Percentiles rank a stretch among this genome's conserved stretches.
Evolutionary conservation across 192 early-diverging fungal genomes (phyloP).

Genomic region (Linnemannia exigua): DNA sequence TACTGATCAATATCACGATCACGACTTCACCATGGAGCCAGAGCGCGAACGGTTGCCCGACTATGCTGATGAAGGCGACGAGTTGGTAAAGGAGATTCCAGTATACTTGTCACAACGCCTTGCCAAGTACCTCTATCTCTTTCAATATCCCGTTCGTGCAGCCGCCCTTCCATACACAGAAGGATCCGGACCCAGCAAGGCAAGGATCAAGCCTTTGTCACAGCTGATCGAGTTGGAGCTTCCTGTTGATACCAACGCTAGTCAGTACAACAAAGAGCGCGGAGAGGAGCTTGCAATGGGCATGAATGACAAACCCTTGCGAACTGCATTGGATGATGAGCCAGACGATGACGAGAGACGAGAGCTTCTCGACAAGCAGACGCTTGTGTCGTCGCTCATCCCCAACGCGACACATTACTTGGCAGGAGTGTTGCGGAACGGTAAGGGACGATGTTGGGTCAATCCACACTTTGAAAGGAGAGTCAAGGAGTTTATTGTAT

Average conservation of each 20-base stretch:
- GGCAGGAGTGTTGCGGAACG: constrained; percentile 82
- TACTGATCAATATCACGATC: background rate
- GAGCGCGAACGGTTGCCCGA: constrained; percentile 35
- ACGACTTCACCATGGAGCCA: constrained; percentile 15
- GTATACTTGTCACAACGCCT: constrained; percentile 84
- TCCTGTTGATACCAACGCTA: constrained; percentile 77
- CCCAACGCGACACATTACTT: constrained; percentile 87
- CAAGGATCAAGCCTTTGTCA: constrained; percentile 89
- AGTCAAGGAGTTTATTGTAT: background rate
- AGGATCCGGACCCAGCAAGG: constrained; percentile 64
- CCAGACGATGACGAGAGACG: constrained; percentile 58
- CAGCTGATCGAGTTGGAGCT: constrained; percentile 89
- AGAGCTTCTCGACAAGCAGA: constrained; percentile 86
- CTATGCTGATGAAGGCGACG: constrained; percentile 69
- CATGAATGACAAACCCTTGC: constrained; percentile 78
- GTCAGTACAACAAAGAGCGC: constrained; percentile 82
- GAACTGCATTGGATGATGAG: constrained; percentile 70
- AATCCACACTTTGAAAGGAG: background rate
- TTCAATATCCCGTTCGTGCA: constrained; percentile 87
- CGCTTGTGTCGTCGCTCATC: constrained; percentile 80
- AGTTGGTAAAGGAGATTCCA: constrained; percentile 81
- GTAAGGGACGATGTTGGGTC: constrained; percentile 46
- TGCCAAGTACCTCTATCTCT: constrained; percentile 77
- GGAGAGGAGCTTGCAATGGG: constrained; percentile 85
- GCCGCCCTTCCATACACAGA: constrained; percentile 60